Conservation (phyloP, 163 green algal species). For the Coccomyxa subellipsoidea region DNA sequence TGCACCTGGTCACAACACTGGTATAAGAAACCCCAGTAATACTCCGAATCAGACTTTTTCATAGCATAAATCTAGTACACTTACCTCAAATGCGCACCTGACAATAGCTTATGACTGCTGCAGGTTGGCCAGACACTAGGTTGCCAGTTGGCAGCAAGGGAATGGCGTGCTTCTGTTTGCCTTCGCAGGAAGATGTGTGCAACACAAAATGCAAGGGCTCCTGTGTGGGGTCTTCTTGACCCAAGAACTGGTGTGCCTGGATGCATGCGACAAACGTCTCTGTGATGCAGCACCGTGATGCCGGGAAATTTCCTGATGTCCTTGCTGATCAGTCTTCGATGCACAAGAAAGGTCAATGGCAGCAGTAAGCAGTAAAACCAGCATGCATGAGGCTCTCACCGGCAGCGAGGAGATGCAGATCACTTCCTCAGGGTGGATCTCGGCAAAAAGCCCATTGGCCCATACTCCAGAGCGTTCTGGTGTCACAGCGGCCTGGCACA, state of each 20-base stretch:
- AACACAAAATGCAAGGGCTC: background rate
- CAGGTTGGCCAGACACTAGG: background rate
- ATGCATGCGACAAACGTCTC: too few relatives aligned
- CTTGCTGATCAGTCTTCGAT: background rate
- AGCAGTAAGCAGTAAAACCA: background rate
- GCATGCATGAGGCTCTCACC: background rate
- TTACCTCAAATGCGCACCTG: background rate
- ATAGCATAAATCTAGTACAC: background rate
- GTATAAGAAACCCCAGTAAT: too few relatives aligned
- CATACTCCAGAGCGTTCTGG: background rate
- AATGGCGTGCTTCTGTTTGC: background rate
- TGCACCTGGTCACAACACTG: background rate
- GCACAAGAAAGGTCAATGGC: background rate
- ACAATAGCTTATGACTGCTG: background rate
- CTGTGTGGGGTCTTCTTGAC: background rate
- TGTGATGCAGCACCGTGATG: too few relatives aligned
- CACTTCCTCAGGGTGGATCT: background rate
- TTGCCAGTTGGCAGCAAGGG: conserved; percentile 10
- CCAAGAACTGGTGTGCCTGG: background rate
- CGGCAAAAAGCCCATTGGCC: background rate
- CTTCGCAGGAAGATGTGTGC: background rate
- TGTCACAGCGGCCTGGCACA: background rate
- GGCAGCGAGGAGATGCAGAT: background rate
- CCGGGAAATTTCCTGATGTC: too few relatives aligned
- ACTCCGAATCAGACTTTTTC: background rate